phyloP scores from a whole-genome alignment of 306 rosid genomes.

The Glycine tomentella region DNA sequence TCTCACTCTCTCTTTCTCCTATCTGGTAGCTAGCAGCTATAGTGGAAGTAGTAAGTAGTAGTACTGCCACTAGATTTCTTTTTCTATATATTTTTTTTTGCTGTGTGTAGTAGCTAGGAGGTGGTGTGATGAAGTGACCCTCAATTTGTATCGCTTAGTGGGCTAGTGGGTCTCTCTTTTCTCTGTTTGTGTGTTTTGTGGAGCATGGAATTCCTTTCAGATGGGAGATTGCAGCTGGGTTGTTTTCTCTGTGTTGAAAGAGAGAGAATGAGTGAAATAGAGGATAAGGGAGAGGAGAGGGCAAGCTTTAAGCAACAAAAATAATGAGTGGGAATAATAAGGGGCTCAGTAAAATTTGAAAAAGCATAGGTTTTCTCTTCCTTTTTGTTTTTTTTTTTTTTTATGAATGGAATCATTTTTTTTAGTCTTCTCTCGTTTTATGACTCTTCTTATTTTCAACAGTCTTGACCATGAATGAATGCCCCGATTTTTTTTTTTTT shows the following conservation, averaged over 20 bases:
- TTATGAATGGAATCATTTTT: conserved; percentile 29
- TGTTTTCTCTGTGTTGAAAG: conserved; percentile 42
- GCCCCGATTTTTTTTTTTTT: too few relatives aligned
- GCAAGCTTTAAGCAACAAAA: conserved; percentile 93
- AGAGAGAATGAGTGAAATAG: conserved; percentile 48
- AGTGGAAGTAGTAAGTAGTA: conserved; percentile 40
- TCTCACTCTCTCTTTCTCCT: not conserved
- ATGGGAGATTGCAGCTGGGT: conserved; percentile 71
- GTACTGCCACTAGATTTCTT: conserved; percentile 38
- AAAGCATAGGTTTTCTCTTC: conserved; percentile 25
- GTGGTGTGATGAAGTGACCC: conserved; percentile 58
- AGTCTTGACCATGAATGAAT: not conserved
- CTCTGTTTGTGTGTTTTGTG: conserved; percentile 52
- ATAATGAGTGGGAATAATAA: conserved; percentile 83
- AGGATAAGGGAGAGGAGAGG: conserved; percentile 62
- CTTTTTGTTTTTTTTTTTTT: conserved; percentile 5
- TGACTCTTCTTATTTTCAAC: conserved; percentile 39
- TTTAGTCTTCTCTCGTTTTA: conserved; percentile 43
- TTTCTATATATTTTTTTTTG: not conserved
- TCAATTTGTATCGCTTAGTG: conserved; percentile 55
- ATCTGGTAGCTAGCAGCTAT: conserved; percentile 13
- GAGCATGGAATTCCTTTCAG: conserved; percentile 82
- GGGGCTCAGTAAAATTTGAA: conserved; percentile 39
- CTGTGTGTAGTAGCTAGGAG: conserved; percentile 45
- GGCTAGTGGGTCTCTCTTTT: conserved; percentile 74